Conservation (phyloP, 2,329 filamentous ascomycete species). For the Helminthosporium solani region DNA sequence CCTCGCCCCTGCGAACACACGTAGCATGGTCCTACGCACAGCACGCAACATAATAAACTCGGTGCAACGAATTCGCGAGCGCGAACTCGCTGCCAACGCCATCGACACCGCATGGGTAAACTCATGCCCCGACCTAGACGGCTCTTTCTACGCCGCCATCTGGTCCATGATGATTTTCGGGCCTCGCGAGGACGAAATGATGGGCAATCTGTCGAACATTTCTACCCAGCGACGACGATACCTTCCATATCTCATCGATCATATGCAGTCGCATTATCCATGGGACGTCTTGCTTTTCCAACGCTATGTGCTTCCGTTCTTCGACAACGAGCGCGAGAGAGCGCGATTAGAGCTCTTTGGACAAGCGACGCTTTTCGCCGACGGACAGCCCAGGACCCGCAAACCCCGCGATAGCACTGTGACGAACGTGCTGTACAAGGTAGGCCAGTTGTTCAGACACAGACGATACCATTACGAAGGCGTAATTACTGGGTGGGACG, state of each 20-base stretch:
- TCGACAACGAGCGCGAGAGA: constrained; percentile 54
- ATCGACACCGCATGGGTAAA: constrained; percentile 30
- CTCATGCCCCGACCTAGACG: constrained; percentile 52
- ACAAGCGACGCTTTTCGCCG: constrained; percentile 57
- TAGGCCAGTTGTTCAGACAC: constrained; percentile 84
- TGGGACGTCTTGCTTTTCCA: constrained; percentile 73
- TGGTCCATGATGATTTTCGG: constrained; percentile 62
- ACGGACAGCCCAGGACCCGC: constrained; percentile 53
- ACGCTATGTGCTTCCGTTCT: constrained; percentile 65
- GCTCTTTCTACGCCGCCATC: constrained; percentile 69
- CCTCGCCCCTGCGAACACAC: constrained; percentile 63
- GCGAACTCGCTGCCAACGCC: constrained; percentile 20
- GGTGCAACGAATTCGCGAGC: constrained; percentile 53
- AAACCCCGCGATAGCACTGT: constrained; percentile 14
- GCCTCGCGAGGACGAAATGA: constrained; percentile 28
- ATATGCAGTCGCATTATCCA: constrained; percentile 64
- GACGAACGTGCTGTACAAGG: constrained; percentile 38
- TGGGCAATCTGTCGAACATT: constrained; percentile 15
- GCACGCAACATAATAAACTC: constrained; percentile 80
- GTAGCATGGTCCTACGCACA: constrained; percentile 71
- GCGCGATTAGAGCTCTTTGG: constrained; percentile 55
- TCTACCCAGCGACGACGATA: constrained; percentile 53
- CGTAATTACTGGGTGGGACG: constrained; percentile 86
- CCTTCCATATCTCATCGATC: constrained; percentile 64
- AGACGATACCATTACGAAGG: constrained; percentile 76